Conservation (phyloP, 768 basidiomycete genomes). For the Boletus vermiculosoides region DNA sequence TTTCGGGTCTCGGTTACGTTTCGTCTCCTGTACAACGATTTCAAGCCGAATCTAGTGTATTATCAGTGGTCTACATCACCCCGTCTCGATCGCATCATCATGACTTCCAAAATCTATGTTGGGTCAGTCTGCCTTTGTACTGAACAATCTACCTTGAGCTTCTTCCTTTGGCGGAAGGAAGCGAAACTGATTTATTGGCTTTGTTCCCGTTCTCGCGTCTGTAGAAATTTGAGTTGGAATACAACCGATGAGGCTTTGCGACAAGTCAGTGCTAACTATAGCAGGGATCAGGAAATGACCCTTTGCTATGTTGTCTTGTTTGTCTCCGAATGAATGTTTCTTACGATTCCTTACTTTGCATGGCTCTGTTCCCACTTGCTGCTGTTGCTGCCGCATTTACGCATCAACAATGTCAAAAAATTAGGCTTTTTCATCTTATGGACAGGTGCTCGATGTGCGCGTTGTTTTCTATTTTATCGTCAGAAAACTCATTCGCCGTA, state of each 20-base stretch:
- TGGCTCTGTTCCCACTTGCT: slow-evolving; percentile 19
- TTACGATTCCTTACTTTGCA: slow-evolving; percentile 31
- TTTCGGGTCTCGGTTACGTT: slow-evolving; percentile 56
- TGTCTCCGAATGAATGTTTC: slow-evolving; percentile 32
- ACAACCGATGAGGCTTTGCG: slow-evolving; percentile 91
- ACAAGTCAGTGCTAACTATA: slow-evolving; percentile 70
- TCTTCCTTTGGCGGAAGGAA: slow-evolving; percentile 43
- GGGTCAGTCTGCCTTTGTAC: slow-evolving; percentile 79
- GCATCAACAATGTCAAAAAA: slow-evolving; percentile 21
- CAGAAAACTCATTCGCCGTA: slow-evolving; percentile 22
- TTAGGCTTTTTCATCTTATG: slow-evolving; percentile 82
- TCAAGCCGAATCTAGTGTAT: slow-evolving; percentile 52
- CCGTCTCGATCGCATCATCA: slow-evolving; percentile 35
- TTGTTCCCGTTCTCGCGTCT: slow-evolving; percentile 41
- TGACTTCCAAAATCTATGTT: slow-evolving; percentile 84
- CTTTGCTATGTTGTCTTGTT: slow-evolving; percentile 48
- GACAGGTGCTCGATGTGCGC: slow-evolving; percentile 91
- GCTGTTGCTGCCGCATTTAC: slow-evolving; percentile 21
- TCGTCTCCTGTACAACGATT: slow-evolving; percentile 50
- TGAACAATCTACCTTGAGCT: slow-evolving; percentile 44
- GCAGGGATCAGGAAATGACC: slow-evolving; percentile 23
- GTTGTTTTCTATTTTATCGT: slow-evolving; percentile 34
- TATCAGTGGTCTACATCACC: slow-evolving; percentile 30
- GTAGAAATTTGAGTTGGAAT: slow-evolving; percentile 94
- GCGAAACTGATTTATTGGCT: slow-evolving; percentile 55